Base-by-base conservation (phyloP, 352 stramenopile species). In the Phytophthora europaea region DNA sequence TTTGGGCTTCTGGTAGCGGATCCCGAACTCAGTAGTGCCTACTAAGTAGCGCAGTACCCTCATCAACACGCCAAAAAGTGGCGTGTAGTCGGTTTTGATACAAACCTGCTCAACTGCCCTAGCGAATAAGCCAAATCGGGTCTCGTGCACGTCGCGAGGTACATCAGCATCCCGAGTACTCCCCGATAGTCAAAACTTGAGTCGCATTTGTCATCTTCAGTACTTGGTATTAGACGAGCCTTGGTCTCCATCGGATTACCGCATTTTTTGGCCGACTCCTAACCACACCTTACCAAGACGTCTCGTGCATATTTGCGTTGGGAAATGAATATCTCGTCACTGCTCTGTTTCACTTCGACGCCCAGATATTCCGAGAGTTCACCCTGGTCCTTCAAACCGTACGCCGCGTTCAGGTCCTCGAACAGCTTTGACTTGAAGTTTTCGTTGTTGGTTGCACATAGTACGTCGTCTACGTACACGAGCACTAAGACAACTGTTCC, bases 401-500 rank as follows among this genome's bases (percentile, higher is more conserved):
- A 70, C 0, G 16, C 33, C 2, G 3, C 2, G n/a, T 70, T 33
- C 4, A 63, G n/a, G 2, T 63, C 62, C 2, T 45, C 16, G 34
- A 62, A 69, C 10, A 64, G 45, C 4, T 53, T 40, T 5, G 20
- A 43, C 7, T 65, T 65, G 48, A 65, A 48, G 1, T 65, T 4
- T 6, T 10, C 6, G 12, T 33, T 31, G n/a, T 65, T 65, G 3
- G 47, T 61, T 26, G 65, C 58, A 31, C 50, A 60, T 3, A 65
- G 26, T 10, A 71, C 33, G 23, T 71, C 64, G 15, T 64, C 53
- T 1, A 61, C 55, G 16, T 65, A 65, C 22, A 61, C 55, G 6
- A 66, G 47, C 31, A 68, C 18, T 6, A 61, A 22, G 3, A 13
- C 23, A 10, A 61, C 55, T 22, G 23, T 68, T 18, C 55, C 36